A percentile compares a stretch with the other conserved stretches of the same genome.
Evolutionary conservation across 2,329 filamentous ascomycete genomes (phyloP).

Genomic region (Verticillium dahliae): DNA sequence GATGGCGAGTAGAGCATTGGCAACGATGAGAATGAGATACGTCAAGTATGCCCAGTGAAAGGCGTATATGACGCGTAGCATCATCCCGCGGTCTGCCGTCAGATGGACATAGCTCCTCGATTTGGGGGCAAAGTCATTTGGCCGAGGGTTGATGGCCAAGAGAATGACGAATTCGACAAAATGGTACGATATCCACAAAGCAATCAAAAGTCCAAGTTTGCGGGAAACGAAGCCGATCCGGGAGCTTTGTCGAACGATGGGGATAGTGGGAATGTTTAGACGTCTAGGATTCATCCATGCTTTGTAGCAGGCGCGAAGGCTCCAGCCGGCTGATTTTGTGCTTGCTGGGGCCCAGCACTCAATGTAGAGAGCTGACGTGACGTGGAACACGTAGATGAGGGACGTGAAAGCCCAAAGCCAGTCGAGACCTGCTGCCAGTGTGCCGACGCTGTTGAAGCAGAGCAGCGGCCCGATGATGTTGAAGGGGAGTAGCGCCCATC

Average conservation of each 20-base stretch:
- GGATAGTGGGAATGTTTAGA: not conserved
- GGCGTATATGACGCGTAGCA: conserved; percentile 1
- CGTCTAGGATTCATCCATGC: conserved; percentile 1
- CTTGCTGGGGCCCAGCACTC: not conserved
- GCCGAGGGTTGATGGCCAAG: not conserved
- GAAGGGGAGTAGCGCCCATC: conserved; percentile 3
- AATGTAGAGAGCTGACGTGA: conserved; percentile 5
- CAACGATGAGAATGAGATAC: conserved; percentile 6
- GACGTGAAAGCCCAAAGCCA: conserved; percentile 7
- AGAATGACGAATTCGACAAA: not conserved
- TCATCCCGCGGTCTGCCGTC: not conserved
- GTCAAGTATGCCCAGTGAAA: conserved; percentile 9
- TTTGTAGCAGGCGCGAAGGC: not conserved
- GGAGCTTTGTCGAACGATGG: not conserved
- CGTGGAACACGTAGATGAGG: conserved; percentile 6
- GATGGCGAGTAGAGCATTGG: conserved; percentile 9
- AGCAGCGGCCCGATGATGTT: conserved; percentile 2
- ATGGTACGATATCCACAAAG: not conserved
- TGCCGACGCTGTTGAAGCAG: not conserved
- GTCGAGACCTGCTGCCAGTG: conserved; percentile 1
- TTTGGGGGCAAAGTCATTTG: not conserved
- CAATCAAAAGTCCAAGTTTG: not conserved
- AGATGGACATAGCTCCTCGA: not conserved
- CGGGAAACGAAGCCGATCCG: not conserved
- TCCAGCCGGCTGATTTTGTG: not conserved